Conservation (phyloP, 1,284 basidiomycete genomes). For the Apiotrichum brassicae region DNA sequence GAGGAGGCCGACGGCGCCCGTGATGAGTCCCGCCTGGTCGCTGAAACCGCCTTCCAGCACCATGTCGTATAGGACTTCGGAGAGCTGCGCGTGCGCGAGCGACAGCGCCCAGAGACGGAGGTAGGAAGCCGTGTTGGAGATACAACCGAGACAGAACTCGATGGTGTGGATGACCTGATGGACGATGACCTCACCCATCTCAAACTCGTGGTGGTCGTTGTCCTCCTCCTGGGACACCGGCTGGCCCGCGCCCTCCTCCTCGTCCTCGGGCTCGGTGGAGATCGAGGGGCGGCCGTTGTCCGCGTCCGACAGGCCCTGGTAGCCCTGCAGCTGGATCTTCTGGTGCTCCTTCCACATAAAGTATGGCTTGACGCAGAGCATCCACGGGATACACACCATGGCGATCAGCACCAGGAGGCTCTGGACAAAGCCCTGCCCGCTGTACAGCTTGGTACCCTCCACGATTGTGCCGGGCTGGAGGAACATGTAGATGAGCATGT, state of each 20-base stretch:
- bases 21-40: slow-evolving; percentile 48
- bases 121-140: slow-evolving; percentile 99
- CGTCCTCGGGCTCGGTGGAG: slow-evolving; percentile 56
- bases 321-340: slow-evolving; percentile 75
- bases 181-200: slow-evolving; percentile 90
- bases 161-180: slow-evolving; percentile 98
- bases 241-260: slow-evolving; percentile 77
- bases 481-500: slow-evolving; percentile 95
- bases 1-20: slow-evolving; percentile 56
- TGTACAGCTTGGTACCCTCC: slow-evolving; percentile 66
- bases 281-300: slow-evolving; percentile 27
- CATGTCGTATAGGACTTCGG: slow-evolving; percentile 89
- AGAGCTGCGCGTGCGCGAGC: slow-evolving; percentile 93
- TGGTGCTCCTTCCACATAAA: slow-evolving; percentile 85
- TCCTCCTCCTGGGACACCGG: slow-evolving; percentile 59
- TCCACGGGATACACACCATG: slow-evolving; percentile 87
- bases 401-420: slow-evolving; percentile 73
- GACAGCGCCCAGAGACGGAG: slow-evolving; percentile 98
- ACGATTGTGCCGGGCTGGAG: slow-evolving; percentile 75
- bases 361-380: slow-evolving; percentile 92
- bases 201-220: slow-evolving; percentile 52
- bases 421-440: slow-evolving; percentile 83
- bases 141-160: slow-evolving; percentile 97
- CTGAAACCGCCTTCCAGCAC: slow-evolving; percentile 59
- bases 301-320: slow-evolving; percentile 58